Evolutionary conservation across 352 stramenopile species (phyloP), one percentile per base, ranked within the genome.

Genomic region (Saprolegnia parasitica): DNA sequence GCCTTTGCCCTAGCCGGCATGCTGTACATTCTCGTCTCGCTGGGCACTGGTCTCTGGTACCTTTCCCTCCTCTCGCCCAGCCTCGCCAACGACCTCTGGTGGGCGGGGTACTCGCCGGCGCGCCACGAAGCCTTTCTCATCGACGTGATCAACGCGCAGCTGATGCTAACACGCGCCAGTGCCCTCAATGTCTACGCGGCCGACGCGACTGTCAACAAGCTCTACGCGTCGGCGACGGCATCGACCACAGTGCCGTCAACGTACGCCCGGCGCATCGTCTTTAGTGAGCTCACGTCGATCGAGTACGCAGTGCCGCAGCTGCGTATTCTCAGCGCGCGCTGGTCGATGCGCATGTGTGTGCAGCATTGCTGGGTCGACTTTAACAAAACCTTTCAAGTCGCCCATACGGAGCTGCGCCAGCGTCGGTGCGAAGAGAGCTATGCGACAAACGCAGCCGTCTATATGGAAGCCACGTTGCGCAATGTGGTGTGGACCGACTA

Each of bases 341-440:
- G 40, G 40, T 29, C 18, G 4, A 29, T 55, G 39, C 24, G 40
- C 26, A 46, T 67, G 26, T 20, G 9, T 2, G 23, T 29, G 5
- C 61, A 67, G 61, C 42, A 56, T n/a, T 67, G 61, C 32, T 67
- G 61, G 61, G 61, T 67, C 49, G 61, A 67, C 21, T 56, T 67
- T 21, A 35, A 42, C 11, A 20, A 24, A 21, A 21, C 13, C 16
- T 67, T 67, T 42, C 37, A 56, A 15, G 54, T 67, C 21, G 58
- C 58, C 40, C 58, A 67, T 39, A 67, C 58, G n/a, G 42, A 11
- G 5, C 13, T 4, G 6, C 40, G 58, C 15, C 58, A 67, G 32
- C 35, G 16, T 2, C 56, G 56, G 13, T 65, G 56, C 37, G 35
- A 29, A 10, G 15, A 11, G 24, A 24, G 8, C 9, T 35, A 42